Evolutionary conservation across 257 asterid genomes (phyloP), one percentile per base, ranked within the genome.

Genomic region (Solanum pimpinellifolium): DNA sequence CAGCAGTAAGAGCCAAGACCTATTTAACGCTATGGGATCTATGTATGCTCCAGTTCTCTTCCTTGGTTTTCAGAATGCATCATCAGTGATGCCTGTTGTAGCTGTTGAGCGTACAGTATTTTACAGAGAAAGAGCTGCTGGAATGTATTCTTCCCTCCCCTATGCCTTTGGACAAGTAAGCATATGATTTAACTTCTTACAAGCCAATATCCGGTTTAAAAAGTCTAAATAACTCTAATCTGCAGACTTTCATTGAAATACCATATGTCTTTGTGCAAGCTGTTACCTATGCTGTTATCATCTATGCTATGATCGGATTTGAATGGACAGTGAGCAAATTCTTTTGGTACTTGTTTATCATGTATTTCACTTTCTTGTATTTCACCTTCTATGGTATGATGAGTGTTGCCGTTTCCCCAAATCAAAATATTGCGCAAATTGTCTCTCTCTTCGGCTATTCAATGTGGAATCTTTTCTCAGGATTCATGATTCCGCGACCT

Each of bases 361-460:
- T 91, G 90, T 95, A 89, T 88, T 86, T 93, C 93, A 89, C 98
- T 11, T 87, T 95, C 6, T 60, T 95, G 68, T 95, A 91, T 91
- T 95, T 94, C 90, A 94, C 94, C 29, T 92, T 91, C 88, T 94
- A 91, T n/a, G 98, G 98, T n/a, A 90, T 95, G 97, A 95, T 93
- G 98, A 83, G 94, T 3, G 94, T 94, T 62, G 94, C 95, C 4
- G 86, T 93, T 62, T 93, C 97, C 4, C 98, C 98, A 7, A 93
- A 95, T 83, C 96, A 93, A 89, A 86, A 93, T 37, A 82, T 93
- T 18, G 96, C 98, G 2, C 92, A 94, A 88, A 91, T 95, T 31
- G 87, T 94, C 62, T 91, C 97, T 2, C 4, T 93, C 29, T 92
- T 91, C 87, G 92, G 90, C 91, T 91, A 91, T 44, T 87, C 90